phyloP scores from a whole-genome alignment of 768 basidiomycete genomes.

The Suillus weaverae region DNA sequence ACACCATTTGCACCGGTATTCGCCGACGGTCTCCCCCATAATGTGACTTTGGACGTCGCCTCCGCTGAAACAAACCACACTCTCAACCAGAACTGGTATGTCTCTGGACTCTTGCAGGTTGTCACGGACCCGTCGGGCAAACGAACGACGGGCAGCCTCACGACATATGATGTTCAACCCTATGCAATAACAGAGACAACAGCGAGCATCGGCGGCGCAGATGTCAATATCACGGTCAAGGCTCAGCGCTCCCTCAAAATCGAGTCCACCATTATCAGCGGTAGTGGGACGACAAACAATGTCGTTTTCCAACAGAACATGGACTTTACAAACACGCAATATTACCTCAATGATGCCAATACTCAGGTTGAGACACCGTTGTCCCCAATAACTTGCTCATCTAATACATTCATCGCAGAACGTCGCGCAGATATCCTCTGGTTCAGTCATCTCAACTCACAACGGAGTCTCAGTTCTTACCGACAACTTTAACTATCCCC shows the following conservation, averaged over 20 bases:
- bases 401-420: slow-evolving; percentile 35
- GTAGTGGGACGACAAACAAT: slow-evolving; percentile 55
- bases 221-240: slow-evolving; percentile 62
- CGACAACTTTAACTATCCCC: slow-evolving; percentile 57
- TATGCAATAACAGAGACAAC: slow-evolving; percentile 54
- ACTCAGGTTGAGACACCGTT: slow-evolving; percentile 31
- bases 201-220: slow-evolving; percentile 43
- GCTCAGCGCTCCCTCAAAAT: slow-evolving; percentile 59
- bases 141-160: slow-evolving; percentile 71
- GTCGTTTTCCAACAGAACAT: slow-evolving; percentile 66
- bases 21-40: slow-evolving; percentile 67
- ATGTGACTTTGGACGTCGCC: slow-evolving; percentile 68
- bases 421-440: slow-evolving; percentile 49
- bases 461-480: slow-evolving; percentile 41
- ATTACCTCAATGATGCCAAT: slow-evolving; percentile 48
- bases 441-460: slow-evolving; percentile 49
- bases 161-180: slow-evolving; percentile 52
- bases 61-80: slow-evolving; percentile 66
- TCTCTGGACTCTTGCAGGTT: slow-evolving; percentile 69
- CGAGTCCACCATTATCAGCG: slow-evolving; percentile 59
- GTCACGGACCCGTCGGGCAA: slow-evolving; percentile 60
- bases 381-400: neutral
- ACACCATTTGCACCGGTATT: slow-evolving; percentile 76
- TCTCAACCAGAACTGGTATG: slow-evolving; percentile 78
- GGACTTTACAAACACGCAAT: slow-evolving; percentile 61